phyloP scores from a whole-genome alignment of 2,329 filamentous ascomycete genomes.

The Aspergillus awamori region DNA sequence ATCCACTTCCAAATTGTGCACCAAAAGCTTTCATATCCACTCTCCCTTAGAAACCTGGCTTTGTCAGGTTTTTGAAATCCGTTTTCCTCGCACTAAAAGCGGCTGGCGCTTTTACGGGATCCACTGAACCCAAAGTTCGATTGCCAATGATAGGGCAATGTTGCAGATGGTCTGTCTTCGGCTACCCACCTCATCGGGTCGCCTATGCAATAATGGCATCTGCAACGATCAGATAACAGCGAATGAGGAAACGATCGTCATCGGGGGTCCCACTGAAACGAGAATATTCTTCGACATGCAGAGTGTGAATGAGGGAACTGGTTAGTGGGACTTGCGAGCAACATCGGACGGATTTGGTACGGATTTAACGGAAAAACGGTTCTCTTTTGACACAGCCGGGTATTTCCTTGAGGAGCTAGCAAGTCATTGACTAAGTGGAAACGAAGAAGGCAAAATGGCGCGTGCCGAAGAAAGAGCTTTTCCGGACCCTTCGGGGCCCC shows the following conservation, averaged over 20 bases:
- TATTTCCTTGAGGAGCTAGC: background rate
- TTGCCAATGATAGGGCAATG: slow-evolving; percentile 1
- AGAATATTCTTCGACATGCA: background rate
- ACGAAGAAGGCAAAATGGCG: background rate
- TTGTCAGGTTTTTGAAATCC: slow-evolving; percentile 8
- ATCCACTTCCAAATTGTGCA: background rate
- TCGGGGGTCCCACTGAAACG: background rate
- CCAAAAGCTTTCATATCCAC: background rate
- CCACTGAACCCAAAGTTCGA: slow-evolving; percentile 1
- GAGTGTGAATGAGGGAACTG: background rate
- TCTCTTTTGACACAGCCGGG: background rate
- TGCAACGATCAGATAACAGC: background rate
- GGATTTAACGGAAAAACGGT: background rate
- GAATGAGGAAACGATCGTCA: background rate
- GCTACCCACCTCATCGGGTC: background rate
- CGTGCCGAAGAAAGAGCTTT: background rate
- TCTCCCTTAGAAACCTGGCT: background rate
- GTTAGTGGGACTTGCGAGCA: background rate
- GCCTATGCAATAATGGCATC: background rate
- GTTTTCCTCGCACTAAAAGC: background rate
- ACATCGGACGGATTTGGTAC: slow-evolving; percentile 3
- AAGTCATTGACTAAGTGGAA: background rate
- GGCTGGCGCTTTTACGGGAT: background rate
- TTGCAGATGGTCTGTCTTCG: background rate
- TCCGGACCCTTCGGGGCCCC: background rate